These are phyloP conservation scores for Malassezia cuniculi DNA, from an alignment of 1,284 basidiomycete genomes.

Conservation along the genomic window DNA sequence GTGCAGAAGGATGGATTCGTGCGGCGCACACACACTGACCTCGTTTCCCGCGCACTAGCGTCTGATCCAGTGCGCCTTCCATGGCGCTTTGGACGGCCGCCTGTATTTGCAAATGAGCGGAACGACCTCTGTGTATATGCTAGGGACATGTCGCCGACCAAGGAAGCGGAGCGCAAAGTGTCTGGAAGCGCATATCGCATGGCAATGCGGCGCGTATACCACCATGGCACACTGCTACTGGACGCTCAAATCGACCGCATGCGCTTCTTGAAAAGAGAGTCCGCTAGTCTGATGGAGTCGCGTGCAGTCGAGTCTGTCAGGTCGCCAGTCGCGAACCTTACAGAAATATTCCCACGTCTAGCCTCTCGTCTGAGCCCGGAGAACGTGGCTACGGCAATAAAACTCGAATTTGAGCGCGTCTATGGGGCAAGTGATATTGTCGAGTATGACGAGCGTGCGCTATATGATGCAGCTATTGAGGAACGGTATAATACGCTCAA, in stretches of 20 bases:
- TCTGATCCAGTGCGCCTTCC: conserved; percentile 40
- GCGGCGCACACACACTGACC: conserved; percentile 61
- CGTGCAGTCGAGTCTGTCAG: conserved; percentile 82
- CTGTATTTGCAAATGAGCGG: conserved; percentile 59
- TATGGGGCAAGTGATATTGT: conserved; percentile 47
- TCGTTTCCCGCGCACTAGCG: conserved; percentile 68
- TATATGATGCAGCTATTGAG: conserved; percentile 4
- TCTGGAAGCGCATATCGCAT: conserved; percentile 98
- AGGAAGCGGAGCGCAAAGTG: conserved; percentile 53
- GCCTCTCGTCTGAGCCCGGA: conserved; percentile 45
- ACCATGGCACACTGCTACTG: conserved; percentile 98
- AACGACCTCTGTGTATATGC: conserved; percentile 54
- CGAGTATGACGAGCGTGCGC: conserved; percentile 17
- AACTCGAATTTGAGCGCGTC: conserved; percentile 53
- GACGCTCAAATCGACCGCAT: conserved; percentile 23
- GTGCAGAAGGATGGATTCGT: conserved; percentile 69
- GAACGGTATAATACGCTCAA: conserved; percentile 45
- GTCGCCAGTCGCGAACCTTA: conserved; percentile 77
- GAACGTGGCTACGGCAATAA: neutral
- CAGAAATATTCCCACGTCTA: conserved; percentile 51
- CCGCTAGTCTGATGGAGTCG: conserved; percentile 60
- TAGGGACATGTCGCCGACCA: conserved; percentile 1
- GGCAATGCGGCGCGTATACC: conserved; percentile 76
- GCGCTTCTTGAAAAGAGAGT: conserved; percentile 49
- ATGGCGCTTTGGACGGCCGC: conserved; percentile 1